Conservation (phyloP, 1,284 basidiomycete genomes). For the Chondrostereum purpureum region DNA sequence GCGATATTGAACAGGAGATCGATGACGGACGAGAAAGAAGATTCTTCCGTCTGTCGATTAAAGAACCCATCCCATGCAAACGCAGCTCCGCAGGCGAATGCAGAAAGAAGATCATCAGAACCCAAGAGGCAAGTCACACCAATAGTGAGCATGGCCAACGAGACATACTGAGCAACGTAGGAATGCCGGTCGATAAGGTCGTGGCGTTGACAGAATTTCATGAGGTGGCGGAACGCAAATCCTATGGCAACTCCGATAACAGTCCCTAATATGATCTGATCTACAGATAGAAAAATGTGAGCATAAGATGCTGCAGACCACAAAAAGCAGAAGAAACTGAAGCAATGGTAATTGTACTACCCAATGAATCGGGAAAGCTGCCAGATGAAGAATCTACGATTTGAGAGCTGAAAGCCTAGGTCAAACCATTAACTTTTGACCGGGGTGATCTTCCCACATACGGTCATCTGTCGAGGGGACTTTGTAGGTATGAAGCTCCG, state of each 20-base stretch:
- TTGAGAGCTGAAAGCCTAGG: too few species aligned
- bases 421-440: too few species aligned
- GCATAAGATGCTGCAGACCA: too few species aligned
- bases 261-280: conserved; percentile 13
- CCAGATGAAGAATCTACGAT: too few species aligned
- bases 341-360: too few species aligned
- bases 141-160: conserved; percentile 74
- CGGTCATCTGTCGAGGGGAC: too few species aligned
- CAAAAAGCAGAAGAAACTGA: too few species aligned
- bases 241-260: conserved; percentile 12
- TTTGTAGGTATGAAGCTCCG: too few species aligned
- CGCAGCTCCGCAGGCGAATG: conserved; percentile 91
- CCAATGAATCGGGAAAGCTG: too few species aligned
- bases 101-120: conserved; percentile 89
- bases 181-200: conserved; percentile 94
- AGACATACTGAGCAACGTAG: conserved; percentile 73
- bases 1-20: conserved; percentile 87
- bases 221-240: conserved; percentile 77
- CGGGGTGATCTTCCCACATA: too few species aligned
- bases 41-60: conserved; percentile 90
- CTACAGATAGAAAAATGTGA: conserved; percentile 57
- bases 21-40: conserved; percentile 93
- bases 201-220: conserved; percentile 90
- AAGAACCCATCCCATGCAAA: conserved; percentile 99
- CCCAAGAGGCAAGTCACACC: conserved; percentile 81